phyloP scores from a whole-genome alignment of 306 rosid genomes.

The Vigna hirtella region DNA sequence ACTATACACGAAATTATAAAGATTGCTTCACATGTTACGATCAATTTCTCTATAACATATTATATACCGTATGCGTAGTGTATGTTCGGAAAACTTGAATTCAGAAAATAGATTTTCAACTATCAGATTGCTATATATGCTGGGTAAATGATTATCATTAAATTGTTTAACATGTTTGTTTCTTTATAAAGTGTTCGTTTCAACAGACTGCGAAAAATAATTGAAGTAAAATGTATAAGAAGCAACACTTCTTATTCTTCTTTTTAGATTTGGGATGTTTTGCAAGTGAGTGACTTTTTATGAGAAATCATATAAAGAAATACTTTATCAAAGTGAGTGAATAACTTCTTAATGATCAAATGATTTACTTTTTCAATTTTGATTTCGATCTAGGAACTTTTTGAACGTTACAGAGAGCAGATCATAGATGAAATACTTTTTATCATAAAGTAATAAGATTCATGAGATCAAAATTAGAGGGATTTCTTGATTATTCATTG shows the following conservation, averaged over 20 bases:
- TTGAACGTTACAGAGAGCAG: not conserved
- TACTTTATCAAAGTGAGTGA: constrained; percentile 37
- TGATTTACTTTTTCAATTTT: constrained; percentile 11
- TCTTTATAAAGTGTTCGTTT: not conserved
- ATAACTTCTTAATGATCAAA: not conserved
- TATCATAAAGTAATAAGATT: not conserved
- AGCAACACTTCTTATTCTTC: not conserved
- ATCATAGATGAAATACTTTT: not conserved
- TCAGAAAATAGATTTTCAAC: not conserved
- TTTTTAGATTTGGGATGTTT: not conserved
- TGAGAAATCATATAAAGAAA: constrained; percentile 14
- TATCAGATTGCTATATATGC: not conserved
- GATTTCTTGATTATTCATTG: too few relatives aligned
- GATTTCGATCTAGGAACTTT: constrained; percentile 14
- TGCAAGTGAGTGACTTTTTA: not conserved
- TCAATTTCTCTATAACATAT: not conserved
- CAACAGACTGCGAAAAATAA: not conserved
- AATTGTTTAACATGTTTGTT: not conserved
- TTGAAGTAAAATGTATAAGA: not conserved
- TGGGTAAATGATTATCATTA: not conserved
- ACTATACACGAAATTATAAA: constrained; percentile 4
- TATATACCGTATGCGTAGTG: too few relatives aligned
- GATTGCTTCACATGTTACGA: constrained; percentile 22
- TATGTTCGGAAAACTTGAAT: constrained; percentile 10
- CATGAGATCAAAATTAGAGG: not conserved